phyloP scores from a whole-genome alignment of 345 rosid species.

The Luvunga scandens region DNA sequence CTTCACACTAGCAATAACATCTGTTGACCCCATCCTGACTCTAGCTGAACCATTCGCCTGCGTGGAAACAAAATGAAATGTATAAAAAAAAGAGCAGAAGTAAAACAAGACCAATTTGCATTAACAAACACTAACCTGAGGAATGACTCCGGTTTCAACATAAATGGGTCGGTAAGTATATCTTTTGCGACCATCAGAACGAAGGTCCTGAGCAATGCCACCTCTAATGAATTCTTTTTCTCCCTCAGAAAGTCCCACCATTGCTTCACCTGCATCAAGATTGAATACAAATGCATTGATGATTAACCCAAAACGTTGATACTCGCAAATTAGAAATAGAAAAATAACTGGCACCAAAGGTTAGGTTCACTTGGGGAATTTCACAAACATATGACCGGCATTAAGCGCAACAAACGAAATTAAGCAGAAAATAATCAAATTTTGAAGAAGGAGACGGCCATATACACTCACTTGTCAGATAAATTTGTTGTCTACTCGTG shows the following conservation, averaged over 20 bases:
- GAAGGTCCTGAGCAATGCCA: conserved; percentile 84
- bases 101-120: not conserved
- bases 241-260: conserved; percentile 81
- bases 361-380: conserved; percentile 1
- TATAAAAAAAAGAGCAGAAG: not conserved
- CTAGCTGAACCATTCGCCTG: conserved; percentile 96
- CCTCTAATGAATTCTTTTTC: conserved; percentile 71
- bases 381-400: conserved; percentile 7
- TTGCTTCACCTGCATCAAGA: conserved; percentile 23
- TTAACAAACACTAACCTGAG: conserved; percentile 50
- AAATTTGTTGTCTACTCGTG: not conserved
- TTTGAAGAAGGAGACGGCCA: not conserved
- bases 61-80: not conserved
- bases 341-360: not conserved
- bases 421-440: too few species aligned
- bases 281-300: not conserved
- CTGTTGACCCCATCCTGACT: conserved; percentile 72
- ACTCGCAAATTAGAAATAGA: not conserved
- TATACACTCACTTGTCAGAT: not conserved
- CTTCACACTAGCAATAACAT: conserved; percentile 96
- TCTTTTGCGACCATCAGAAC: conserved; percentile 75
- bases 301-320: not conserved
- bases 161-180: conserved; percentile 58
- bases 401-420: not conserved
- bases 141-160: conserved; percentile 83